Conservation (phyloP, 768 basidiomycete species). For the Termitomyces eurrhizus region DNA sequence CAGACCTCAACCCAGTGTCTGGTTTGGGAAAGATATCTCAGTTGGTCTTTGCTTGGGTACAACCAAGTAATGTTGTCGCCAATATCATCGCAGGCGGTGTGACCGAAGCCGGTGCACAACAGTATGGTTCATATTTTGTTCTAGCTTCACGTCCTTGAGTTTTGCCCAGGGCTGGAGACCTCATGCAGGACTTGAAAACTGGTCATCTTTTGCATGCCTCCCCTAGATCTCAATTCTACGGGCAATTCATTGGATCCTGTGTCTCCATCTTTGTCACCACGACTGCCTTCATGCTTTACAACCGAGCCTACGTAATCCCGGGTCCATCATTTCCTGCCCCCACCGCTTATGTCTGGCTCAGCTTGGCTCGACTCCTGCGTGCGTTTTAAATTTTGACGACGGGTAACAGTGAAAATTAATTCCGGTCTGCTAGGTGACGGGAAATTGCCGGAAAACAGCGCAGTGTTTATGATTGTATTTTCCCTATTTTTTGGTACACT, state of each 20-base stretch:
- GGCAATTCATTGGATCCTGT: constrained; percentile 86
- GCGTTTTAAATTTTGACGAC: constrained; percentile 24
- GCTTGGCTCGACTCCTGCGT: constrained; percentile 74
- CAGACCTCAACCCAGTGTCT: constrained; percentile 89
- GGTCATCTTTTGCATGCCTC: constrained; percentile 91
- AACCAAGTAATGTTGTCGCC: constrained; percentile 94
- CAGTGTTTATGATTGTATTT: constrained; percentile 76
- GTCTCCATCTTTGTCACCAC: constrained; percentile 88
- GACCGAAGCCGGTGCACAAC: constrained; percentile 93
- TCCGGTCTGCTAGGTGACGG: constrained; percentile 61
- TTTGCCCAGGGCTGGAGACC: constrained; percentile 75
- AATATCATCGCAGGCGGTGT: constrained; percentile 97
- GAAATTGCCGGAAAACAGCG: constrained; percentile 71
- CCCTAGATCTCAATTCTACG: constrained; percentile 91
- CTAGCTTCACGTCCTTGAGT: constrained; percentile 2
- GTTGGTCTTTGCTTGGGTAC: constrained; percentile 89
- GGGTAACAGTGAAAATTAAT: background rate
- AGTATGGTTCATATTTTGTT: constrained; percentile 42
- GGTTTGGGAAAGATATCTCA: constrained; percentile 95
- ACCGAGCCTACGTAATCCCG: constrained; percentile 82
- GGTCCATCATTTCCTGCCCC: constrained; percentile 96
- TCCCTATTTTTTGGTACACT: constrained; percentile 66
- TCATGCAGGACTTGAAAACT: constrained; percentile 99
- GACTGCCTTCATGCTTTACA: constrained; percentile 85
- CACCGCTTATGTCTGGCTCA: constrained; percentile 91